A percentile compares a stretch with the other conserved stretches of the same genome.
These are phyloP conservation scores for Pontederia paniculata DNA, from an alignment of 176 grass and related monocot genomes.

Conservation along the genomic window DNA sequence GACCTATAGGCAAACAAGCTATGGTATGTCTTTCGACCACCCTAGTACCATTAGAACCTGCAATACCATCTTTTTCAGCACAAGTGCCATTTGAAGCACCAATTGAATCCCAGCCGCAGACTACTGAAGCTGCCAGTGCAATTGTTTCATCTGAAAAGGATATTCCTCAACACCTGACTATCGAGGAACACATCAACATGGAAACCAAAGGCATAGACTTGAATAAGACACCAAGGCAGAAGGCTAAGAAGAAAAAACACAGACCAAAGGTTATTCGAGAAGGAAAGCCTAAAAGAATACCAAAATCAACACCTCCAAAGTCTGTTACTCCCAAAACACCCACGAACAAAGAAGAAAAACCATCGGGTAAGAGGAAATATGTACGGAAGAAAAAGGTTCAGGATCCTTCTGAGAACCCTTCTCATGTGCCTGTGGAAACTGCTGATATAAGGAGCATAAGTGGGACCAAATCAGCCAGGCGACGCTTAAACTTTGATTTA, in stretches of 20 bases:
- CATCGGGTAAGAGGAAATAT: slow-evolving; percentile 57
- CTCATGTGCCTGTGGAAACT: background rate
- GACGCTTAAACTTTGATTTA: slow-evolving; percentile 41
- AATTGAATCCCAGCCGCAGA: slow-evolving; percentile 15
- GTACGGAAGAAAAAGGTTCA: slow-evolving; percentile 42
- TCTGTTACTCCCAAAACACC: slow-evolving; percentile 14
- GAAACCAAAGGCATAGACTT: slow-evolving; percentile 29
- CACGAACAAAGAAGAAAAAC: slow-evolving; percentile 26
- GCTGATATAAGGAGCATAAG: background rate
- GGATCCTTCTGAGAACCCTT: background rate
- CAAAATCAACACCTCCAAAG: slow-evolving; percentile 40
- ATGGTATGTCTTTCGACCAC: slow-evolving; percentile 5
- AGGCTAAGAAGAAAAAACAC: slow-evolving; percentile 49
- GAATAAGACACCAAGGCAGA: slow-evolving; percentile 44
- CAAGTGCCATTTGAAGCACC: background rate
- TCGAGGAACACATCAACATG: slow-evolving; percentile 5
- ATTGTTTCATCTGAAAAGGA: slow-evolving; percentile 22
- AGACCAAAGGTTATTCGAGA: slow-evolving; percentile 71
- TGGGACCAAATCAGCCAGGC: slow-evolving; percentile 29
- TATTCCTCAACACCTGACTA: too few species aligned
- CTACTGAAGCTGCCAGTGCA: background rate
- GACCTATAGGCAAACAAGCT: background rate
- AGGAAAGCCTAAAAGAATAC: slow-evolving; percentile 28
- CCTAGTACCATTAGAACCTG: background rate
- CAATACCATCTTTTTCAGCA: background rate